Percentiles rank a stretch among this genome's conserved stretches.
Conservation (phyloP, 495 filamentous ascomycete species). For the Annulohypoxylon moriforme region DNA sequence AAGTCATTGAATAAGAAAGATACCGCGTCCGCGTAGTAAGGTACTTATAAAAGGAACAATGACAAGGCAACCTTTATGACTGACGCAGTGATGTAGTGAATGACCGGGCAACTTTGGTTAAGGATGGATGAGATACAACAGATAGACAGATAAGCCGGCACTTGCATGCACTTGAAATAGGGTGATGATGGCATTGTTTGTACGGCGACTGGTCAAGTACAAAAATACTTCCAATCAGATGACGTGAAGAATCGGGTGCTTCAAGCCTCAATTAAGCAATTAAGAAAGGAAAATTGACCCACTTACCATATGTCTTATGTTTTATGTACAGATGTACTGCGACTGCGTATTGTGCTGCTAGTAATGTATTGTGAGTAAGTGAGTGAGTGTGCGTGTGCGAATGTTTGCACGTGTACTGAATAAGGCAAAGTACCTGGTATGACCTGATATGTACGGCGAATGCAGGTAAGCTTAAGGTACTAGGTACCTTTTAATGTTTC, state of each 20-base stretch:
- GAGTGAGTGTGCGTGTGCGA: background rate
- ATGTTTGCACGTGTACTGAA: slow-evolving; percentile 3
- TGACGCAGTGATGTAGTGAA: slow-evolving; percentile 1
- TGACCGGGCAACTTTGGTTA: background rate
- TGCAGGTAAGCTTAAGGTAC: too few species aligned
- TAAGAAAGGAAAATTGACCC: slow-evolving; percentile 13
- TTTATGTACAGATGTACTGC: background rate
- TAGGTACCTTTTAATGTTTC: too few species aligned
- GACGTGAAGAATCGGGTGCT: slow-evolving; percentile 39
- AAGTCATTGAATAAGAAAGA: background rate
- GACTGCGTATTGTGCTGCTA: background rate
- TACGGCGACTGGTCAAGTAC: slow-evolving; percentile 17
- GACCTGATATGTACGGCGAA: too few species aligned
- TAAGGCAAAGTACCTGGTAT: background rate
- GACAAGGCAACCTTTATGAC: slow-evolving; percentile 2
- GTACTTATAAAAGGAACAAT: background rate
- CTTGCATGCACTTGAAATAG: slow-evolving; percentile 40
- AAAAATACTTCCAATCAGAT: slow-evolving; percentile 41
- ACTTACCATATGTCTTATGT: slow-evolving; percentile 23
- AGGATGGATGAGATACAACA: background rate
- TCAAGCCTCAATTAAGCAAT: slow-evolving; percentile 28
- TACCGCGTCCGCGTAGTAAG: slow-evolving; percentile 1
- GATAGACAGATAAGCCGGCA: slow-evolving; percentile 38
- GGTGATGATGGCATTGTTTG: slow-evolving; percentile 47
- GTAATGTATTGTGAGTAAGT: background rate